Evolutionary conservation across 495 filamentous ascomycete species (phyloP), one percentile per base, ranked within the genome.

Genomic region (Penicillium antarcticum): DNA sequence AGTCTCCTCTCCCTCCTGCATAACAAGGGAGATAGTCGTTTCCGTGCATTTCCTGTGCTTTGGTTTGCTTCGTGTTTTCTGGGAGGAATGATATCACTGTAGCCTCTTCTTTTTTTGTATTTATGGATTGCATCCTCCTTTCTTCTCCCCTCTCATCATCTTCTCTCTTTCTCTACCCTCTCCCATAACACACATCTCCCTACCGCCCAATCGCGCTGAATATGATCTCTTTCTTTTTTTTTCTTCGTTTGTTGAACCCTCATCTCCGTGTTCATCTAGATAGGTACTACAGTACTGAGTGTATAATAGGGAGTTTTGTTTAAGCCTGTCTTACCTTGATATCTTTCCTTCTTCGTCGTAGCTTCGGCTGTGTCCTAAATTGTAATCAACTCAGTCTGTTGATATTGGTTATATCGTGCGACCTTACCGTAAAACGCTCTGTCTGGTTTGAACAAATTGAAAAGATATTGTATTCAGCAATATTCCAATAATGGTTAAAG

Each of bases 1-100:
- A 76, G 51, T 71, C 74, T 18, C 69, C 74, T 40, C 58, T 70
- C 43, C 70, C 73, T 5, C 66, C 74, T 13, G 62, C 70, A 58
- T 69, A 72, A 53, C 67, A 46, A 37, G 17, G 55, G 53, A 52
- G 43, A 53, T 36, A 38, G 41, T 41, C 7, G 31, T 51, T 53
- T 48, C n/a, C 55, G 26, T 55, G 45, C 41, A n/a, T 23, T 45
- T 19, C 11, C 21, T 16, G 13, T 34, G 17, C 46, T 34, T 49
- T 50, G 51, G 53, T 60, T 57, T 58, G 52, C 40, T 52, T 49
- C 56, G 51, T 55, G 58, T 55, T 48, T 40, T 59, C 50, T 45
- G 46, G 48, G 50, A 49, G 41, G 53, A 42, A 56, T 61, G 62
- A 58, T 66, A 67, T 67, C 60, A 52, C 62, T 61, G 57, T 58